phyloP scores from a whole-genome alignment of 345 rosid genomes.

The Populus alba region DNA sequence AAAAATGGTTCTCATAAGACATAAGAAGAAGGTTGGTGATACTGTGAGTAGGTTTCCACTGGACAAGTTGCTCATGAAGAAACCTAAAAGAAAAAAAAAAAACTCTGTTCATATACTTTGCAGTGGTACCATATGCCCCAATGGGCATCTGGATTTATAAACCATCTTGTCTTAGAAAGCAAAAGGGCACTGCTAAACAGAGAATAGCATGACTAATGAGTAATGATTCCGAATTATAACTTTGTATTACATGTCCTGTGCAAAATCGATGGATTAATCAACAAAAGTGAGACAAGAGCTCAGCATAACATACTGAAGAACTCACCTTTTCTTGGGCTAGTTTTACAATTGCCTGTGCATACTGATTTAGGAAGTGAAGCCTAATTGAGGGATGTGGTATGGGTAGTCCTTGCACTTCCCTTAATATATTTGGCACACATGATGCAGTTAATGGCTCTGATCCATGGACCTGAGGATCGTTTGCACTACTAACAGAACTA shows the following conservation, averaged over 20 bases:
- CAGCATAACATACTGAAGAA: not conserved
- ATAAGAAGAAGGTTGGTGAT: not conserved
- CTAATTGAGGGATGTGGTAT: constrained; percentile 53
- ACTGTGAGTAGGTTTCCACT: too few relatives aligned
- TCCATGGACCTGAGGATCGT: constrained; percentile 24
- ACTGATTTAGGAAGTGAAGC: constrained; percentile 55
- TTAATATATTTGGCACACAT: constrained; percentile 30
- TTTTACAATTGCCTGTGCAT: constrained; percentile 48
- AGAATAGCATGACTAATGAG: not conserved
- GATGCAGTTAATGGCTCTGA: constrained; percentile 35
- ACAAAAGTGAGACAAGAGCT: not conserved
- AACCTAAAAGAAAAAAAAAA: not conserved
- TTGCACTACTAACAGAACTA: constrained; percentile 19
- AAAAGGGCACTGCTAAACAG: not conserved
- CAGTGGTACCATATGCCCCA: not conserved
- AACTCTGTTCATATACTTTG: not conserved
- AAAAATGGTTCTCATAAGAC: not conserved
- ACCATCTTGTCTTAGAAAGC: not conserved
- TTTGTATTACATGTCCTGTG: not conserved
- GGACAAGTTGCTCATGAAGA: not conserved
- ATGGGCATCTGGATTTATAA: not conserved
- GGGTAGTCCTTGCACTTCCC: constrained; percentile 55
- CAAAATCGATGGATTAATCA: constrained; percentile 3
- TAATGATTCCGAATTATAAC: not conserved
- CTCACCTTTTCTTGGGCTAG: constrained; percentile 64